Evolutionary conservation across 768 basidiomycete species (phyloP).

Genomic region (Rhodotorula kratochvilovae): DNA sequence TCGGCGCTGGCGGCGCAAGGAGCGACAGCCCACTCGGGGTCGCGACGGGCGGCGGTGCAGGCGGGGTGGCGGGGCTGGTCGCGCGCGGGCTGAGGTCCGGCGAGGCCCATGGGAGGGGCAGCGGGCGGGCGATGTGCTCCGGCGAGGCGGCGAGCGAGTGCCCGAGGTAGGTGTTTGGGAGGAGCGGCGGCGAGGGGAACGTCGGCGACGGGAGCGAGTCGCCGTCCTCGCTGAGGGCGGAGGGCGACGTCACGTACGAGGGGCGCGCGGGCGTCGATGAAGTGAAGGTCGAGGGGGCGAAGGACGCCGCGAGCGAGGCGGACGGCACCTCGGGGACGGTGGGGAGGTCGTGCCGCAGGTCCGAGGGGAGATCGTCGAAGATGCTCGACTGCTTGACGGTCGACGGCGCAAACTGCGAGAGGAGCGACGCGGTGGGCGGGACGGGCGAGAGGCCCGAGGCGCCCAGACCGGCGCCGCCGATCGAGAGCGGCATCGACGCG

Average conservation of each 20-base stretch:
- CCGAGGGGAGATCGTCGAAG: constrained; percentile 16
- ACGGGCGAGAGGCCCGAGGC: neutral
- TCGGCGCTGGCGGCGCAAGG: neutral
- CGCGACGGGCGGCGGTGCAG: neutral
- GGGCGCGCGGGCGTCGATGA: constrained; percentile 9
- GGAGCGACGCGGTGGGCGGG: constrained; percentile 9
- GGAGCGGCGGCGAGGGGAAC: constrained; percentile 17
- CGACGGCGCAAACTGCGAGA: constrained; percentile 35
- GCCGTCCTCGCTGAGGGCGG: constrained; percentile 31
- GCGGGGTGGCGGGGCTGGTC: constrained; percentile 14
- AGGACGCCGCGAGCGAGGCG: neutral
- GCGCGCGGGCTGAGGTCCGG: neutral
- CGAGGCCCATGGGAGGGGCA: constrained; percentile 17
- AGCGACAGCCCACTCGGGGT: neutral
- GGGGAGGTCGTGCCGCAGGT: constrained; percentile 2
- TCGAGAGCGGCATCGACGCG: constrained; percentile 20
- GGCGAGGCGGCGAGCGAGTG: too few relatives aligned
- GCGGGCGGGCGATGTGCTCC: neutral
- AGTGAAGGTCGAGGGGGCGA: neutral
- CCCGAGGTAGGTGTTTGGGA: neutral
- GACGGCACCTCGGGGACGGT: constrained; percentile 20
- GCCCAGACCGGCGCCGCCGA: neutral
- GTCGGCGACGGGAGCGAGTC: constrained; percentile 34
- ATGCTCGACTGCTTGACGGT: constrained; percentile 11
- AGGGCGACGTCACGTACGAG: constrained; percentile 24